Evolutionary conservation across 163 green algal species (phyloP).

Genomic region (Smithsoniella earleae): DNA sequence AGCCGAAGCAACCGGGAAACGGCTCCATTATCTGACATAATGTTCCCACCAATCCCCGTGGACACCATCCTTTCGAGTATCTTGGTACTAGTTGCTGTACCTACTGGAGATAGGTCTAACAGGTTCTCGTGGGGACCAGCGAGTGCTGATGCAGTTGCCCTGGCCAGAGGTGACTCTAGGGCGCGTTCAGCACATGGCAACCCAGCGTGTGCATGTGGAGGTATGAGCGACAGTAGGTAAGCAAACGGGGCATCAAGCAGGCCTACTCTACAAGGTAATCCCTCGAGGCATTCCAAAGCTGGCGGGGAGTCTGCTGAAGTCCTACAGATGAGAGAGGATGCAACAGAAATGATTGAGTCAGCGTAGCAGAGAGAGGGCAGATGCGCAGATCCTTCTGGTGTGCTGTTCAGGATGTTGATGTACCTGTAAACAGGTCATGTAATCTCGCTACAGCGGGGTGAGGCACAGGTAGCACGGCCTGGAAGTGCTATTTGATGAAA

Average conservation of each 20-base stretch:
- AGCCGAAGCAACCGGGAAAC: constrained; percentile 41
- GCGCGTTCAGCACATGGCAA: constrained; percentile 1
- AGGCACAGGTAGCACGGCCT: too few species aligned
- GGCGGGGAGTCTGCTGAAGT: not conserved
- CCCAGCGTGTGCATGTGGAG: not conserved
- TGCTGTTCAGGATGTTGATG: not conserved
- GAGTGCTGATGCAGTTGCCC: not conserved
- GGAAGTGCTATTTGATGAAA: not conserved
- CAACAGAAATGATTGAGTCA: constrained; percentile 16
- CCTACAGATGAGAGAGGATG: not conserved
- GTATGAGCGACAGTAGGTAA: constrained; percentile 46
- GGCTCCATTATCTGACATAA: constrained; percentile 18
- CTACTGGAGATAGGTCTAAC: constrained; percentile 54
- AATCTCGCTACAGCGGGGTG: too few species aligned
- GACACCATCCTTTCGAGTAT: constrained; percentile 28
- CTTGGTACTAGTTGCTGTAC: constrained; percentile 31
- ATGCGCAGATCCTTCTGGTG: not conserved
- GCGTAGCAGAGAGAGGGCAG: not conserved
- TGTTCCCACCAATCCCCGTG: constrained; percentile 27
- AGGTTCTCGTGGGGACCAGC: constrained; percentile 33
- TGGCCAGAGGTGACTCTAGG: not conserved
- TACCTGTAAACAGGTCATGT: not conserved
- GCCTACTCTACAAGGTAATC: constrained; percentile 39
- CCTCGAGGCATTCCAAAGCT: constrained; percentile 38
- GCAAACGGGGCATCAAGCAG: constrained; percentile 55